Evolutionary conservation across 2,329 filamentous ascomycete genomes (phyloP).

Genomic region (Herpotrichia juniperi): DNA sequence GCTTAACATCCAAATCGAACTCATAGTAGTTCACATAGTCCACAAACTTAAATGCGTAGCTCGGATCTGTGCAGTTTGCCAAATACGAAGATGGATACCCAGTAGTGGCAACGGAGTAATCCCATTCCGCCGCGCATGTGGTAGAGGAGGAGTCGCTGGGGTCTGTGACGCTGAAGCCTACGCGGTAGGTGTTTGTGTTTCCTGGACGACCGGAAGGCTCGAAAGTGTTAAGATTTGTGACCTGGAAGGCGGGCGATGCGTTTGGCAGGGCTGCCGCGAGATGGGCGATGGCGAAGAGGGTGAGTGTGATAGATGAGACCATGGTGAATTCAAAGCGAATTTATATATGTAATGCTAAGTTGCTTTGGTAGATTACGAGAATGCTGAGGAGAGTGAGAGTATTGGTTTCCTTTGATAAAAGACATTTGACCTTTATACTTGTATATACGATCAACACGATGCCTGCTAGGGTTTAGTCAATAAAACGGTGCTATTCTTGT

Average conservation of each 20-base stretch:
- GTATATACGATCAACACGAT: not conserved
- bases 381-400: not conserved
- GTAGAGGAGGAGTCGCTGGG: constrained; percentile 11
- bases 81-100: constrained; percentile 11
- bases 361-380: too few species aligned
- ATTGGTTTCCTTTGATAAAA: not conserved
- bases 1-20: constrained; percentile 20
- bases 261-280: constrained; percentile 7
- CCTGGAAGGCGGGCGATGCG: constrained; percentile 13
- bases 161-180: constrained; percentile 19
- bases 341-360: not conserved
- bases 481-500: not conserved
- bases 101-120: constrained; percentile 6
- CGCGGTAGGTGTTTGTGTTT: constrained; percentile 10
- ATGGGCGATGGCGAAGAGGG: constrained; percentile 2
- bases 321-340: not conserved
- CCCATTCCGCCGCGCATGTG: constrained; percentile 13
- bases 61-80: constrained; percentile 11
- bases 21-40: constrained; percentile 14
- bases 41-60: constrained; percentile 17
- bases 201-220: constrained; percentile 17
- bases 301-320: constrained; percentile 3
- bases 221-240: constrained; percentile 19
- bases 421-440: not conserved
- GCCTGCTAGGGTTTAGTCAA: not conserved